Conservation (phyloP, 345 rosid genomes). For the Aquilaria sinensis region DNA sequence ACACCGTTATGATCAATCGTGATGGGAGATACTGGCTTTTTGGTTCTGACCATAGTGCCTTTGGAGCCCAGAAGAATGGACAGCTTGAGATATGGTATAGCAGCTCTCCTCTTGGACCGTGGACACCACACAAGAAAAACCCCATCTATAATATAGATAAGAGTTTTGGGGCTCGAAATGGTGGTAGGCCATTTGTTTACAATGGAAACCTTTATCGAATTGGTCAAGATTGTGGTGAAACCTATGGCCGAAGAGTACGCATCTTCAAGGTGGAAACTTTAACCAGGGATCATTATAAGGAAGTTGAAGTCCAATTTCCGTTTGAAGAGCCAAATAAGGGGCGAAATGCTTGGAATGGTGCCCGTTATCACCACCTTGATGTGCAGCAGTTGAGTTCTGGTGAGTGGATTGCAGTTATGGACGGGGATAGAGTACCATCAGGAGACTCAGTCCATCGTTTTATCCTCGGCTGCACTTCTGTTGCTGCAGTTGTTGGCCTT, state of each 20-base stretch:
- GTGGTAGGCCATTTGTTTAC: constrained; percentile 72
- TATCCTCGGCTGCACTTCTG: constrained; percentile 60
- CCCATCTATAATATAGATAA: constrained; percentile 62
- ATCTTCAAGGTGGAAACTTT: constrained; percentile 62
- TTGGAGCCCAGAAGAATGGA: constrained; percentile 63
- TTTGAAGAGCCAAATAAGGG: constrained; percentile 50
- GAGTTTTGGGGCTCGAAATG: constrained; percentile 81
- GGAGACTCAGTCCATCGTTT: constrained; percentile 57
- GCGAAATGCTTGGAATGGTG: constrained; percentile 80
- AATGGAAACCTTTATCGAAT: constrained; percentile 76
- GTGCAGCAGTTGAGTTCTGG: constrained; percentile 74
- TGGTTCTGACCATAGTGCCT: constrained; percentile 81
- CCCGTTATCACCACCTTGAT: constrained; percentile 80
- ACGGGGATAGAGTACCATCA: constrained; percentile 85
- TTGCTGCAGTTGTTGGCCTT: constrained; percentile 45
- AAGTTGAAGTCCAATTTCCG: constrained; percentile 63
- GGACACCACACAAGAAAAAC: constrained; percentile 89
- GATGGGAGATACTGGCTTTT: constrained; percentile 69
- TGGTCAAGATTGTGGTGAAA: constrained; percentile 94
- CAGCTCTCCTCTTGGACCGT: constrained; percentile 82
- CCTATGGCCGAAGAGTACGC: constrained; percentile 63
- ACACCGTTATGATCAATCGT: constrained; percentile 50
- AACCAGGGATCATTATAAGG: constrained; percentile 58
- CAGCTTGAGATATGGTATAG: constrained; percentile 88
- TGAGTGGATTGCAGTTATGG: constrained; percentile 73